Base-by-base conservation (phyloP, 345 rosid genomes). In the Populus tremula region DNA sequence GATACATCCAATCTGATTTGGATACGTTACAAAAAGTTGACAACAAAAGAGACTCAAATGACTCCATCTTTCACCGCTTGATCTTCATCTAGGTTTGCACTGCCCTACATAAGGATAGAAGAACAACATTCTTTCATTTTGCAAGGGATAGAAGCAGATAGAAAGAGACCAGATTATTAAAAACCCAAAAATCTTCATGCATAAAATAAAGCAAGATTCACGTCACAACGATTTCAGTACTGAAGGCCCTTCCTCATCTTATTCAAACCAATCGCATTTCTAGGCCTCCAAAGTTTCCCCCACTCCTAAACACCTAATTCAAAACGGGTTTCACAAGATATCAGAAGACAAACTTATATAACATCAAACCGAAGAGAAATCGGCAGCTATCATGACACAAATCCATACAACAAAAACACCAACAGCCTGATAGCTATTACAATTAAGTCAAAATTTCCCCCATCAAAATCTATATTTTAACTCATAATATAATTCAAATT, bases 1-100 rank as follows among this genome's bases (percentile, higher is more conserved):
- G 1, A 25, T 25, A 25, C 27, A 25, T 1, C 1, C 27, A 25
- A 25, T 0, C 27, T 25, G 27, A 25, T 1, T 25, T 25, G 27
- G 1, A n/a, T n/a, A n/a, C n/a, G n/a, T n/a, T n/a, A n/a, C n/a
- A 25, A 31, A 31, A 31, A 71, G 72, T 70, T 68, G 82, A 77
- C 62, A 80, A 83, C 80, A 76, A 82, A 83, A 74, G 74, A 83
- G 76, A 85, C 73, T 75, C 75, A 79, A 84, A 83, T 76, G 84
- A 84, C 86, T 78, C 83, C 87, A 82, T 63, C 86, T 73, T 82
- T 84, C 35, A 81, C 83, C 53, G 86, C 86, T 83, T 43, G 87
- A 67, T 82, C 97, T 86, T 94, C 97, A 91, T 92, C 97, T 90
- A 93, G 97, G 92, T 91, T 86, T 87, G 88, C 84, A 87, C 84